A percentile compares a stretch with the other conserved stretches of the same genome.
phyloP scores from a whole-genome alignment of 179 eudicot species.

The Sideroxylon spinosum region DNA sequence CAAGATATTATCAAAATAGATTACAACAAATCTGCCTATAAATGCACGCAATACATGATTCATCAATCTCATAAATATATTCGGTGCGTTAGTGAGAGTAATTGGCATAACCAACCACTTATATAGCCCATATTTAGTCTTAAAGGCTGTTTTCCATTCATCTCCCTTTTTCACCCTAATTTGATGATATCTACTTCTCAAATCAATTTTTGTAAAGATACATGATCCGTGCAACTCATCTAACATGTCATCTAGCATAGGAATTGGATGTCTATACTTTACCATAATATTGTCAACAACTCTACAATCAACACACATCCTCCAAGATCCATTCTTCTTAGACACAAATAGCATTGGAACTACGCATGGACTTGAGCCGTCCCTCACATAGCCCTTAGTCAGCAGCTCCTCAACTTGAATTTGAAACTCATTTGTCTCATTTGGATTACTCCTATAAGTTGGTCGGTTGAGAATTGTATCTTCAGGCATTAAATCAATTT shows the following conservation, averaged over 20 bases:
- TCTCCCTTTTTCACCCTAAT: slow-evolving; percentile 12
- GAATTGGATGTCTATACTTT: slow-evolving; percentile 1
- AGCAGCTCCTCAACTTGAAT: background rate
- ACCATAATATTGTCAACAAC: slow-evolving; percentile 7
- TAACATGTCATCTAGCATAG: slow-evolving; percentile 14
- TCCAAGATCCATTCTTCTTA: slow-evolving; percentile 20
- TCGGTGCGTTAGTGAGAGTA: slow-evolving; percentile 19
- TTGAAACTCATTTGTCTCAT: background rate
- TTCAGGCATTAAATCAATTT: background rate
- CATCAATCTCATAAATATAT: slow-evolving; percentile 11
- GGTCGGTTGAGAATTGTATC: slow-evolving; percentile 2
- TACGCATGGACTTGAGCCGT: slow-evolving; percentile 9
- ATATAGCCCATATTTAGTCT: slow-evolving; percentile 5
- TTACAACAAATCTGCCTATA: slow-evolving; percentile 16
- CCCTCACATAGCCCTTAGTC: background rate
- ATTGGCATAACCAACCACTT: slow-evolving; percentile 17
- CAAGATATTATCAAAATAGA: slow-evolving; percentile 6
- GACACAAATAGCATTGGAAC: background rate
- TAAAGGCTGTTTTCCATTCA: slow-evolving; percentile 10
- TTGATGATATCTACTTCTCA: slow-evolving; percentile 11
- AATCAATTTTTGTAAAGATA: slow-evolving; percentile 6
- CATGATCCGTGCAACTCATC: slow-evolving; percentile 15
- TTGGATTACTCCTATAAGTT: background rate
- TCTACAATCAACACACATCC: slow-evolving; percentile 15
- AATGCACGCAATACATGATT: slow-evolving; percentile 10